phyloP scores from a whole-genome alignment of 805 yeast species.

The Candida morakotiae region DNA sequence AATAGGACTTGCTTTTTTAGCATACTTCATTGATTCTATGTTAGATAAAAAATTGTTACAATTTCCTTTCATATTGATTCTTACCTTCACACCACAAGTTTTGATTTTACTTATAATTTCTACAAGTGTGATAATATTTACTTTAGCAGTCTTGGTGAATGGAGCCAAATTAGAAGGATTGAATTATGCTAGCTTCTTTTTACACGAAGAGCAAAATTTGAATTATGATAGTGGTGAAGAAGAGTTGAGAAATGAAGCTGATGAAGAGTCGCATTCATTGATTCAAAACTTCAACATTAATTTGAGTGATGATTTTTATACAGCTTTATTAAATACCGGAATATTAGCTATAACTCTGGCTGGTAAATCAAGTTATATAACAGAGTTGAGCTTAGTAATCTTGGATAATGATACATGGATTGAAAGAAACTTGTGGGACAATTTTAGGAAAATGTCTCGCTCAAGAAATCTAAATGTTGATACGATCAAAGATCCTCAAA shows the following conservation, averaged over 20 bases:
- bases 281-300: constrained; percentile 31
- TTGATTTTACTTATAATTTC: constrained; percentile 46
- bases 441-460: neutral
- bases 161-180: constrained; percentile 35
- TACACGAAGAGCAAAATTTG: constrained; percentile 16
- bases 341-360: constrained; percentile 64
- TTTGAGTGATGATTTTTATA: constrained; percentile 61
- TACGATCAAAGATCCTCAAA: neutral
- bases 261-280: constrained; percentile 15
- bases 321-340: constrained; percentile 57
- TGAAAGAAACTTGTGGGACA: constrained; percentile 32
- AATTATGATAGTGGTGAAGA: constrained; percentile 14
- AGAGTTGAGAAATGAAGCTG: constrained; percentile 7
- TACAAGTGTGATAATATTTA: constrained; percentile 51
- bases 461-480: neutral
- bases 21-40: constrained; percentile 36
- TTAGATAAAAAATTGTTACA: constrained; percentile 36
- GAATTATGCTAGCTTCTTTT: constrained; percentile 32
- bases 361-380: constrained; percentile 60
- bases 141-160: constrained; percentile 56
- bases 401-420: constrained; percentile 56
- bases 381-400: constrained; percentile 48
- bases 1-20: constrained; percentile 50
- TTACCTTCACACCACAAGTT: constrained; percentile 67
- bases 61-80: constrained; percentile 52